Conservation (phyloP, 2,329 filamentous ascomycete species). For the Ophiostoma sp. region DNA sequence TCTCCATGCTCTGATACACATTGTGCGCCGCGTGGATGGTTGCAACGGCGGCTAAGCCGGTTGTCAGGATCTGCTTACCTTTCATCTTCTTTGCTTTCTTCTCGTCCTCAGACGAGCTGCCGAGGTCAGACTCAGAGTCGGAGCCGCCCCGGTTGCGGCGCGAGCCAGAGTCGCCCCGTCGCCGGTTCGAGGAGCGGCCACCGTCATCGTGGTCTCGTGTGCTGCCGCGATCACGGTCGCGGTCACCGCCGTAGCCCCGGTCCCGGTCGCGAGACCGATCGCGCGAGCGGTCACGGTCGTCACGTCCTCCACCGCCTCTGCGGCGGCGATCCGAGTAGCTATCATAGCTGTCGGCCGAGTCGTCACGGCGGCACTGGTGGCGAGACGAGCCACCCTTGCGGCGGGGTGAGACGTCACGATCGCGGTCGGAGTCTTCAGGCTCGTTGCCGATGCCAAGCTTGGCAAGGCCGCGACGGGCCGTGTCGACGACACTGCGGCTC, state of each 20-base stretch:
- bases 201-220: conserved; percentile 50
- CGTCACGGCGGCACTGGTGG: conserved; percentile 32
- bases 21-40: conserved; percentile 62
- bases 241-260: conserved; percentile 37
- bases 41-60: conserved; percentile 58
- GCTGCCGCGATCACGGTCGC: conserved; percentile 37
- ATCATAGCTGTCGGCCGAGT: conserved; percentile 46
- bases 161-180: conserved; percentile 43
- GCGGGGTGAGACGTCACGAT: conserved; percentile 39
- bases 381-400: conserved; percentile 31
- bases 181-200: conserved; percentile 41
- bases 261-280: conserved; percentile 32
- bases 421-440: conserved; percentile 41
- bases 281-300: conserved; percentile 35
- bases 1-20: conserved; percentile 60
- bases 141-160: conserved; percentile 41
- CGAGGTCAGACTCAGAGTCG: conserved; percentile 55
- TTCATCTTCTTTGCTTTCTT: conserved; percentile 57
- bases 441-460: conserved; percentile 60
- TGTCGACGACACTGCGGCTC: conserved; percentile 66
- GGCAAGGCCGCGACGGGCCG: conserved; percentile 60
- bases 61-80: conserved; percentile 62
- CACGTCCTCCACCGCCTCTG: conserved; percentile 36
- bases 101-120: conserved; percentile 59
- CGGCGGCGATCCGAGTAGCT: conserved; percentile 39